A percentile compares a stretch with the other conserved stretches of the same genome.
Evolutionary conservation across 192 early-diverging fungal genomes (phyloP).

Genomic region (Coemansia sp.): DNA sequence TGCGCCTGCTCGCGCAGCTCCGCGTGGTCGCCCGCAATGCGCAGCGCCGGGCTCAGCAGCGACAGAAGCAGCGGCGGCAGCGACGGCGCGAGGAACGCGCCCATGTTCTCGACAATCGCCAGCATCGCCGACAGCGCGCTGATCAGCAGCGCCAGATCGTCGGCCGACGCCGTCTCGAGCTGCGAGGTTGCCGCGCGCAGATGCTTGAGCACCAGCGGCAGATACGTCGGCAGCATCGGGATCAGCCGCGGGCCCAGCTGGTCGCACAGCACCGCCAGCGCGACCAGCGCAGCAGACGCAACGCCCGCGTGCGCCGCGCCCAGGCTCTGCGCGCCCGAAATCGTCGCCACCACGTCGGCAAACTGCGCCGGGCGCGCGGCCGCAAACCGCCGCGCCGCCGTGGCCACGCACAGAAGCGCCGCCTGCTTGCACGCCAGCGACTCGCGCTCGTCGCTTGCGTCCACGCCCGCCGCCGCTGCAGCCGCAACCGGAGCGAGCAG

Average conservation of each 20-base stretch:
- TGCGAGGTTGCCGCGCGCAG: conserved; percentile 29
- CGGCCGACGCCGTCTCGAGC: conserved; percentile 17
- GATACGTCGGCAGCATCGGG: conserved; percentile 78
- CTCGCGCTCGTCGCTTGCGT: conserved; percentile 38
- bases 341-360: conserved; percentile 50
- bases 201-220: conserved; percentile 71
- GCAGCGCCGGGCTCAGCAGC: conserved; percentile 26
- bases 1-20: conserved; percentile 23
- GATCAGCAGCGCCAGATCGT: conserved; percentile 48
- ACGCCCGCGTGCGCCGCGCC: conserved; percentile 25
- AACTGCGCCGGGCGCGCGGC: conserved; percentile 62
- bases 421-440: conserved; percentile 62
- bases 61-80: conserved; percentile 37
- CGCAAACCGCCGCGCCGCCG: conserved; percentile 68
- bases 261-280: conserved; percentile 51
- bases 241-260: conserved; percentile 77
- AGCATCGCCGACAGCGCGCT: conserved; percentile 43
- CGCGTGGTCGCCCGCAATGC: neutral
- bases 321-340: conserved; percentile 55
- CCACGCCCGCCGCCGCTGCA: conserved; percentile 5
- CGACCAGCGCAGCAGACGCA: conserved; percentile 48
- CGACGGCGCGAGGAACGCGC: conserved; percentile 49
- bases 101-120: conserved; percentile 48
- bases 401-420: conserved; percentile 74
- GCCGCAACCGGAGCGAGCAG: conserved; percentile 30